Base-by-base conservation (phyloP, 23 red algal species). In the Chondrus crispus region DNA sequence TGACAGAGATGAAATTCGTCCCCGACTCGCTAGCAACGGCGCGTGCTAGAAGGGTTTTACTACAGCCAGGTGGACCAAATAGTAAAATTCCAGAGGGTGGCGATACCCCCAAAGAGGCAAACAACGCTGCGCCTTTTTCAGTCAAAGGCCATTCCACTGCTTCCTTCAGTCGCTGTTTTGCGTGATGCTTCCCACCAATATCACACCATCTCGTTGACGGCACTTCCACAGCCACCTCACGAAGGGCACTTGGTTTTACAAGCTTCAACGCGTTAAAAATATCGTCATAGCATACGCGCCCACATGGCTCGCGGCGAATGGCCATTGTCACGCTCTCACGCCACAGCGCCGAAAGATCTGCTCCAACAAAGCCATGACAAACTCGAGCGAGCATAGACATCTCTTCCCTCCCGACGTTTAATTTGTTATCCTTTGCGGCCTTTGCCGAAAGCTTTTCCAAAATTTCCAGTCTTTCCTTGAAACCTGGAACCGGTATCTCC, bases 61-160 rank as follows among this genome's bases (percentile, higher is more conserved):
- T 96, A 84, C 94, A 96, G 46, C 97, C 97, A 4, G 97, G 97
- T 38, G 97, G 97, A 8, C 97, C 97, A 81, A 88, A 98, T 20
- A 98, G 76, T 58, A 98, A 82, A n/a, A 98, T 57, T 11, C 93
- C 97, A 30, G 75, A 70, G 4, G 97, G 97, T 38, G 91, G 90
- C 37, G 54, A 53, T 36, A 98, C 66, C 38, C 93, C 97, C 30
- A 93, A 30, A 32, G 51, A 48, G 22, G 36, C 68, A 75, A 98
- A 89, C 30, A 60, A 30, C 9, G 26, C 20, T 22, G 62, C 41
- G 19, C 69, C 73, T 4, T 53, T 62, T 38, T 74, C 86, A 29
- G 53, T 73, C 44, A 98, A 72, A 16, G 95, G 88, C 90, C 87
- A 91, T 80, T 88, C 88, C 33, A 98, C 80, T 1, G 94, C 85